A percentile compares a stretch with the other conserved stretches of the same genome.
Evolutionary conservation across 345 rosid species (phyloP).

Genomic region (Carallia pectinifolia): DNA sequence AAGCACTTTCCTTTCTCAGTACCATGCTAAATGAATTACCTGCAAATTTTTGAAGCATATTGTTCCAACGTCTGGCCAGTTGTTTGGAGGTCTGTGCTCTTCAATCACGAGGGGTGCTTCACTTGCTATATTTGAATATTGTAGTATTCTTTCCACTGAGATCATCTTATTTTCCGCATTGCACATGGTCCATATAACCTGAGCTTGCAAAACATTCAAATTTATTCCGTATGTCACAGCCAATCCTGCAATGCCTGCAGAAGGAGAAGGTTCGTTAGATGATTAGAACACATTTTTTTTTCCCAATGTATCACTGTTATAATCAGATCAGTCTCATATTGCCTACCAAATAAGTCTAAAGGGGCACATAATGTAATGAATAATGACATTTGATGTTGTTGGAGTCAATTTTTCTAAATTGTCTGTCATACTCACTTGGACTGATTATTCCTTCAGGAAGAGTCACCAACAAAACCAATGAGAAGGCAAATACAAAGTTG

Average conservation of each 20-base stretch:
- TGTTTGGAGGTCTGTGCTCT: conserved; percentile 56
- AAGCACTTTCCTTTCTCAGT: neutral
- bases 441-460: conserved; percentile 92
- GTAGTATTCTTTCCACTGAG: conserved; percentile 84
- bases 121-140: conserved; percentile 68
- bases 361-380: no score
- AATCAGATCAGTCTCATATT: neutral
- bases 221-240: conserved; percentile 90
- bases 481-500: conserved; percentile 86
- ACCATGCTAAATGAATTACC: conserved; percentile 31
- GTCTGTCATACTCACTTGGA: conserved; percentile 64
- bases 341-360: neutral
- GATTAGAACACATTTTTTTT: neutral
- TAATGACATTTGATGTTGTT: neutral
- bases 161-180: conserved; percentile 93
- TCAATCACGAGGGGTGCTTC: conserved; percentile 72
- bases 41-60: conserved; percentile 71
- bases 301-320: neutral
- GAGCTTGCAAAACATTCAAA: conserved; percentile 81
- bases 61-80: conserved; percentile 84
- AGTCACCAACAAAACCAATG: conserved; percentile 74
- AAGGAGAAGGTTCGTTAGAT: conserved; percentile 1
- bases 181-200: conserved; percentile 84
- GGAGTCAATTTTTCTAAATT: neutral
- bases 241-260: conserved; percentile 86